Evolutionary conservation across 176 grass and related monocot species (phyloP), one percentile per base, ranked within the genome.

Genomic region (Bolboschoenus planiculmis): DNA sequence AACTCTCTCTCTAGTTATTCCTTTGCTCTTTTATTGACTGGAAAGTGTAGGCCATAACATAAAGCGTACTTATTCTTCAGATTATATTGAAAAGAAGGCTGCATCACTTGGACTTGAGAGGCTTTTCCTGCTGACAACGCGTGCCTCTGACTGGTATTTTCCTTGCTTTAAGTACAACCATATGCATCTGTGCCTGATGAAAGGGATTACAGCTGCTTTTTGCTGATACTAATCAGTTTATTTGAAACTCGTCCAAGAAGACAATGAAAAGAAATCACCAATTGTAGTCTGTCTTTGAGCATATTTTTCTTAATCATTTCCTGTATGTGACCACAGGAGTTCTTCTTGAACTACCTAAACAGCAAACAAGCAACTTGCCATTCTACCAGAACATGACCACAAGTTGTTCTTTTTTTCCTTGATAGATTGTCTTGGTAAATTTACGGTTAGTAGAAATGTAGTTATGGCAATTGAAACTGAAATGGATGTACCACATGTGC

Each of bases 111-210:
- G 95, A 82, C 87, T 95, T 1, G 87, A 94, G 60, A 98, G 91
- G 81, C 86, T 98, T 90, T 98, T 98, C 66, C 84, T 98, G 87
- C 92, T 98, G 68, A 98, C 95, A n/a, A 98, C 95, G 51, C 78
- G 92, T 43, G 91, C 95, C 56, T 87, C 89, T 2, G 95, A 98
- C 75, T 98, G 95, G 95, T 98, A 98, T 82, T 87, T 85, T 82
- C 11, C 44, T 76, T 76, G 72, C 24, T 44, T 71, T 21, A 71
- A 43, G 63, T 67, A 24, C 43, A 75, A 50, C 24, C 47, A 40
- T 48, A 13, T 31, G 6, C n/a, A 51, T 50, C 13, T 51, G 70
- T 47, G 70, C 70, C 4, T 27, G 43, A 76, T 29, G 23, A 30
- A 31, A 30, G 14, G 5, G 26, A 51, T 30, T 16, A 30, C 1